Evolutionary conservation across 345 rosid genomes (phyloP).

Genomic region (Aegle marmelos): DNA sequence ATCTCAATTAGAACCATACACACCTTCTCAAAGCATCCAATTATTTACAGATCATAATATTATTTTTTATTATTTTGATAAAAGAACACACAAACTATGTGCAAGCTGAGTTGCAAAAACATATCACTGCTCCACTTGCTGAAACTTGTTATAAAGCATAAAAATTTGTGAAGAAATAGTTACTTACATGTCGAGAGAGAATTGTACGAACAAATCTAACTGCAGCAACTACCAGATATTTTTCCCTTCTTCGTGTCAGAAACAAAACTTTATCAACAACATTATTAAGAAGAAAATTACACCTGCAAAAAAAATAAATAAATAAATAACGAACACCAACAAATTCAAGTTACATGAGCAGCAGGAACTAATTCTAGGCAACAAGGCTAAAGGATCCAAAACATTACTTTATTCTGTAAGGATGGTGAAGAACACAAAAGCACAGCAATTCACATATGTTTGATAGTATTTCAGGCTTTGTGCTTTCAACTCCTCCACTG

Average conservation of each 20-base stretch:
- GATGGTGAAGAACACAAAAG: conserved; percentile 93
- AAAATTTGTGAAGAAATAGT: conserved; percentile 7
- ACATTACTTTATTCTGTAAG: conserved; percentile 83
- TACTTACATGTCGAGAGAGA: conserved; percentile 77
- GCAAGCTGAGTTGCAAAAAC: background rate
- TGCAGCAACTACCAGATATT: conserved; percentile 88
- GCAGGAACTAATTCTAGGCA: conserved; percentile 12
- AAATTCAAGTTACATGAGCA: background rate
- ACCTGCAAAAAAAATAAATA: conserved; percentile 58
- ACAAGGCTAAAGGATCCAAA: conserved; percentile 17
- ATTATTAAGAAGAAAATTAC: conserved; percentile 80
- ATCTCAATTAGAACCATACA: background rate
- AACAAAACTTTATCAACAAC: conserved; percentile 78
- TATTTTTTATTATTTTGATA: no score
- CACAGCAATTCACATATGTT: conserved; percentile 93
- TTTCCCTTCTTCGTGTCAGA: conserved; percentile 84
- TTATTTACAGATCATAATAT: background rate
- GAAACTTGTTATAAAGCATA: background rate
- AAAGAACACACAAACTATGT: background rate
- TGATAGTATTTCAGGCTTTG: conserved; percentile 84
- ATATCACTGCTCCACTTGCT: background rate
- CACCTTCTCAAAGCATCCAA: background rate
- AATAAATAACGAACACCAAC: conserved; percentile 23
- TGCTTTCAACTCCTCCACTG: conserved; percentile 38
- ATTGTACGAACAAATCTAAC: conserved; percentile 91